Base-by-base conservation (phyloP, 768 basidiomycete genomes). In the Lanmaoa pseudosensibilis region DNA sequence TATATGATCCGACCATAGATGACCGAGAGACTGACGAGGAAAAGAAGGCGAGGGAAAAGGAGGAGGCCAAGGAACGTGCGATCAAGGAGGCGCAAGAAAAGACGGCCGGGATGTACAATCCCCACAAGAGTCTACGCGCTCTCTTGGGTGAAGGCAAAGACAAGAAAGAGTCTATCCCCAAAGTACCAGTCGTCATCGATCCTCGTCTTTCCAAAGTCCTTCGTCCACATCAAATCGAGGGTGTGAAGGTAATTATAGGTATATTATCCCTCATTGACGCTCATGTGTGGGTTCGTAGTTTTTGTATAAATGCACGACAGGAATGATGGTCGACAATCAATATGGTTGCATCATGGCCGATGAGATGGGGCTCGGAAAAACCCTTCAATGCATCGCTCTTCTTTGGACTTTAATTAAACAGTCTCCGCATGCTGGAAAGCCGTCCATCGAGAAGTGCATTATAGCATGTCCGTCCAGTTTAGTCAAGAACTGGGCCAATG, bases 261-360 rank as follows among this genome's bases (percentile, higher is more conserved):
- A 27, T 23, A 12, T 50, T 43, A 38, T 46, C 13, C 39, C 54
- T 36, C 37, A 10, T 49, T 19, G 21, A 41, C 32, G 34, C 50
- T 52, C 45, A 52, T 56, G 18, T 39, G n/a, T 60, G 54, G 4
- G 46, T 38, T 36, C 9, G 19, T 63, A 99, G 94, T 98, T 99
- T 73, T 72, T 99, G 71, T 99, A 96, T 74, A 87, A 84, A 72
- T 97, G 95, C 72, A 87, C 94, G 5, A 97, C 94, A 0, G 97
- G 95, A 1, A 90, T 95, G 85, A 73, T 95, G 54, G 90, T 90
- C 37, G 88, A 92, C 44, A 90, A 93, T 64, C 93, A 96, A 58
- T 88, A 86, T 58, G 92, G 92, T 0, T 98, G 96, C 67, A 99
- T 99, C 71, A 98, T 99, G 96, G 96, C 96, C 1, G 96, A 99